A percentile compares a stretch with the other conserved stretches of the same genome.
Evolutionary conservation across 1,284 basidiomycete genomes (phyloP).

Genomic region (Thecaphora thlaspeos): DNA sequence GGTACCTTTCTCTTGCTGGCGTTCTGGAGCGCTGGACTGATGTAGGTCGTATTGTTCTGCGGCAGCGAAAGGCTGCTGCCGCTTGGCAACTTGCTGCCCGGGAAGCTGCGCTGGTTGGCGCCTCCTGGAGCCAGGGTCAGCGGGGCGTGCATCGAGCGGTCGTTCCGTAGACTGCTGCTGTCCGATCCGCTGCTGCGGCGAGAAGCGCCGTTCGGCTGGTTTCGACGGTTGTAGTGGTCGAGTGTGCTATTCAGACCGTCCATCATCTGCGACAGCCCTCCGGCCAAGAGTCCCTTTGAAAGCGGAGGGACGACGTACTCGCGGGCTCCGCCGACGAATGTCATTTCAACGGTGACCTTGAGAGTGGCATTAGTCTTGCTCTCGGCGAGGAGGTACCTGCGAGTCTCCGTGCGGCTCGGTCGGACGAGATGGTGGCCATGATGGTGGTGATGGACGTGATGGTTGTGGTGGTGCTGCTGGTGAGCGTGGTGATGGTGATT

Average conservation of each 20-base stretch:
- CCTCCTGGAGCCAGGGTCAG: neutral
- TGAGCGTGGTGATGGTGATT: slow-evolving; percentile 34
- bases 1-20: slow-evolving; percentile 26
- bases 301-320: slow-evolving; percentile 63
- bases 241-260: slow-evolving; percentile 5
- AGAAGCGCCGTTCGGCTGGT: slow-evolving; percentile 3
- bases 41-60: slow-evolving; percentile 13
- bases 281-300: slow-evolving; percentile 40
- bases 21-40: slow-evolving; percentile 21
- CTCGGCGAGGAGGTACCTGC: slow-evolving; percentile 70
- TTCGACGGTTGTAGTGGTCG: neutral
- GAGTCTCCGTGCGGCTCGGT: slow-evolving; percentile 61
- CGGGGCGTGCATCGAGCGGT: slow-evolving; percentile 11
- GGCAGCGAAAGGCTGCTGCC: slow-evolving; percentile 22
- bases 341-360: slow-evolving; percentile 67
- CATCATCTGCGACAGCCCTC: slow-evolving; percentile 14
- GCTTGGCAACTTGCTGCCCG: slow-evolving; percentile 15
- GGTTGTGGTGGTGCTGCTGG: too few species aligned
- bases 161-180: slow-evolving; percentile 21
- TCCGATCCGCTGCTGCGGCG: slow-evolving; percentile 14
- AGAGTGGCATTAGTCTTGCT: slow-evolving; percentile 77
- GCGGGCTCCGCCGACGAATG: slow-evolving; percentile 65
- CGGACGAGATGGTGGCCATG: slow-evolving; percentile 30
- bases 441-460: slow-evolving; percentile 37
- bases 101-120: slow-evolving; percentile 11